Evolutionary conservation across 345 rosid genomes (phyloP), one percentile per base, ranked within the genome.

Genomic region (Carallia brachiata): DNA sequence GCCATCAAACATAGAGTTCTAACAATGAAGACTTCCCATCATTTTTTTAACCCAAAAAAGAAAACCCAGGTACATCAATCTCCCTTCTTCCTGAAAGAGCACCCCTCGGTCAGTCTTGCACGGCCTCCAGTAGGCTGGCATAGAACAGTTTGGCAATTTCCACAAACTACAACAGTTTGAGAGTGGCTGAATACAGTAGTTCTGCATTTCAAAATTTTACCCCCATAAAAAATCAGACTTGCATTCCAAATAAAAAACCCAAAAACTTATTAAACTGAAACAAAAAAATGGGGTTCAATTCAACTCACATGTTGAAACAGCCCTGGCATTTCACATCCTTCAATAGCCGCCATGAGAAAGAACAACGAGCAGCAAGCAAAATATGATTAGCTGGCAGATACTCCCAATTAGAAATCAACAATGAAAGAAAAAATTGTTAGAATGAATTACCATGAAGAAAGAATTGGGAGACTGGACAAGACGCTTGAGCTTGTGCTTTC

Each of bases 251-350:
- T 10, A 7, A 8, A 19, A 15, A 0, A 28, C 3, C 16, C 58
- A 48, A 47, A 15, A 17, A 8, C 30, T 4, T 3, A 5, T 13
- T 8, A 39, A 17, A 44, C 50, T 36, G 6, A 53, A 40, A 10
- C 4, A 40, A 39, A 28, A 15, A 37, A 36, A 32, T 23, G 23
- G 44, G 7, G n/a, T 10, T 16, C 8, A 5, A 37, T 27, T 5
- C 6, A 0, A 70, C 73, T 61, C 62, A 70, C 73, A 70, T 70
- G 55, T 70, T 70, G 61, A 70, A 70, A 47, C 73, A 70, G 9
- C 73, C 73, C 47, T 70, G 73, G 50, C 67, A 70, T n/a, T 70
- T 70, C 48, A 70, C 73, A 70, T 70, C 73, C 73, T 70, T 28
- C 52, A 36, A 28, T 2, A 50, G 6, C 12, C 13, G 19, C 18